Evolutionary conservation across 2,329 filamentous ascomycete genomes (phyloP).

Genomic region (Xylaria sp.): DNA sequence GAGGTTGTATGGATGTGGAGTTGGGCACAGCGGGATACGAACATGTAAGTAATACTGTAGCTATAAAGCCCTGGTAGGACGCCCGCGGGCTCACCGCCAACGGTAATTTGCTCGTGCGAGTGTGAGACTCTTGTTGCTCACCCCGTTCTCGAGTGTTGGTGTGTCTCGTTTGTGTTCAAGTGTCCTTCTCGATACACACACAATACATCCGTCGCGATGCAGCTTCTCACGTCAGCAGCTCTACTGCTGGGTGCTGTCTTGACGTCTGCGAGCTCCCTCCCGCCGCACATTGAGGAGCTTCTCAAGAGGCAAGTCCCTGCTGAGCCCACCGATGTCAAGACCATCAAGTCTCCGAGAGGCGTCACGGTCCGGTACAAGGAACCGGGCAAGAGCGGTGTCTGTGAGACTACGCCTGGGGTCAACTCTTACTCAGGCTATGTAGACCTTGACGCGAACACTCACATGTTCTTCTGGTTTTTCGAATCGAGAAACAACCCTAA

Average conservation of each 20-base stretch:
- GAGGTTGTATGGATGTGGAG: conserved; percentile 18
- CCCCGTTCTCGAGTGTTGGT: background rate
- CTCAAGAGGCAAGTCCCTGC: conserved; percentile 53
- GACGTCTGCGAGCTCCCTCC: conserved; percentile 39
- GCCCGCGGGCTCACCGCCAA: background rate
- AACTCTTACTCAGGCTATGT: conserved; percentile 57
- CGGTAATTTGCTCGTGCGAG: conserved; percentile 6
- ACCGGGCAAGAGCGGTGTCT: conserved; percentile 59
- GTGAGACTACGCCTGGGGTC: conserved; percentile 64
- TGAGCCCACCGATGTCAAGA: conserved; percentile 56
- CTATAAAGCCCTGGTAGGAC: conserved; percentile 23
- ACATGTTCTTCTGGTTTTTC: conserved; percentile 62
- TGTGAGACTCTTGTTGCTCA: conserved; percentile 1
- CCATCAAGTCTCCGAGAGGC: conserved; percentile 57
- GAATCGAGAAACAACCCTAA: conserved; percentile 57
- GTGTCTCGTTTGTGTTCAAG: background rate
- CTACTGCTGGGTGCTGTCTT: conserved; percentile 38
- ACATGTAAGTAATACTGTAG: conserved; percentile 7
- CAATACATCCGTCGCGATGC: conserved; percentile 21
- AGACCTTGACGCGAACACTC: conserved; percentile 45
- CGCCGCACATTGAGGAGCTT: conserved; percentile 42
- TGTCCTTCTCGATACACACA: background rate
- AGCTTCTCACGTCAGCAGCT: conserved; percentile 33
- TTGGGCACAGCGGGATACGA: conserved; percentile 9
- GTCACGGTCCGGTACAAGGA: conserved; percentile 62